A percentile compares a stretch with the other conserved stretches of the same genome.
Evolutionary conservation across 306 rosid genomes (phyloP).

Genomic region (Cercis canadensis): DNA sequence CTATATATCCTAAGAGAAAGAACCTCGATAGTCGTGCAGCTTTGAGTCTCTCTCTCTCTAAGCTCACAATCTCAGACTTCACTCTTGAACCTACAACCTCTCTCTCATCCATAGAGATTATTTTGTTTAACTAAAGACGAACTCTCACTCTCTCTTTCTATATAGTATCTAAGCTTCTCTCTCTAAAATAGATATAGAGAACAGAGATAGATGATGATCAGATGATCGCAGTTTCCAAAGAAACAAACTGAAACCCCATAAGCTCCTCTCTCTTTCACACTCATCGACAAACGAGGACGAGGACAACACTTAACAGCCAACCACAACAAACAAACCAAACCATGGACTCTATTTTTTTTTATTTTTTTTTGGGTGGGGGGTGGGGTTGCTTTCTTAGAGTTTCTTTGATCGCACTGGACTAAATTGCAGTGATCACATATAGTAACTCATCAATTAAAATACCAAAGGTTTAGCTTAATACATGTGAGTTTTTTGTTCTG

Average conservation of each 20-base stretch:
- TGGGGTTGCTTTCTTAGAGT: too few species aligned
- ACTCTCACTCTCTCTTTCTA: constrained; percentile 30
- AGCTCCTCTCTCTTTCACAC: constrained; percentile 45
- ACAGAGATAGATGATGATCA: background rate
- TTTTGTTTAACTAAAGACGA: too few species aligned
- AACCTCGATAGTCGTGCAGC: constrained; percentile 66
- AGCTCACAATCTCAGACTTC: constrained; percentile 34
- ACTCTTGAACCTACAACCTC: constrained; percentile 11
- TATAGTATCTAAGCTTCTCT: too few species aligned
- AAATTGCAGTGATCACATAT: too few species aligned
- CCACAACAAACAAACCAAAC: background rate
- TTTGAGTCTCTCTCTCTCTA: constrained; percentile 32
- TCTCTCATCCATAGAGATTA: too few species aligned
- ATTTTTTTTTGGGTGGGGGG: too few species aligned
- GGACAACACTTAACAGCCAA: constrained; percentile 20
- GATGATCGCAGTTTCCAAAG: constrained; percentile 68
- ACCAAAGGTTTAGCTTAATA: too few species aligned
- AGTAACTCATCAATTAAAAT: too few species aligned
- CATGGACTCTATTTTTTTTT: constrained; percentile 63
- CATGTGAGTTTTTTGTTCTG: too few species aligned
- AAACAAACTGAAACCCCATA: constrained; percentile 23
- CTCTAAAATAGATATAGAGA: too few species aligned
- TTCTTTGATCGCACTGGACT: too few species aligned
- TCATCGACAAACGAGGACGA: constrained; percentile 35
- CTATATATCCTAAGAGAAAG: too few species aligned